phyloP scores from a whole-genome alignment of 805 yeast species.

The Yarrowia keelungensis region DNA sequence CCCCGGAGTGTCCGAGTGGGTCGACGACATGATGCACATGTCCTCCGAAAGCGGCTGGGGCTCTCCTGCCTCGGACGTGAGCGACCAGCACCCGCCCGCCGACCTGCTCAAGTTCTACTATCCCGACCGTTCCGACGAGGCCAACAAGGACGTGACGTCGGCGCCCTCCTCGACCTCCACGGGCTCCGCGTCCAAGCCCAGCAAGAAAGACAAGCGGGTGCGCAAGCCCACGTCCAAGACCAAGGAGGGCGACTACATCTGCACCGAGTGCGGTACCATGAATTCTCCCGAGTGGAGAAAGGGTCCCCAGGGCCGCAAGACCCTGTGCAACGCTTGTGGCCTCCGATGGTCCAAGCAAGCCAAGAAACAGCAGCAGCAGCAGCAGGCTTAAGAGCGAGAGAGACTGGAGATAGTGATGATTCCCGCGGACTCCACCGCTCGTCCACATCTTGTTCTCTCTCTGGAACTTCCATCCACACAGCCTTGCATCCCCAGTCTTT shows the following conservation, averaged over 20 bases:
- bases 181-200: neutral
- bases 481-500: too few species aligned
- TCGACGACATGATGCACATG: slow-evolving; percentile 30
- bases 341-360: slow-evolving; percentile 56
- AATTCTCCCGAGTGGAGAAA: slow-evolving; percentile 93
- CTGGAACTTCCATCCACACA: too few species aligned
- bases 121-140: slow-evolving; percentile 10
- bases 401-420: too few species aligned
- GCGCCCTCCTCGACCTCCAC: neutral
- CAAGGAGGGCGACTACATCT: slow-evolving; percentile 47
- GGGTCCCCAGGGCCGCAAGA: slow-evolving; percentile 84
- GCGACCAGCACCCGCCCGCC: neutral
- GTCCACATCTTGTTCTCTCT: too few species aligned
- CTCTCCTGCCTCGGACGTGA: slow-evolving; percentile 16
- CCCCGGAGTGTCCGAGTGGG: slow-evolving; percentile 30
- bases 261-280: slow-evolving; percentile 74
- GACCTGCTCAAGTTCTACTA: slow-evolving; percentile 32
- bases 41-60: slow-evolving; percentile 27
- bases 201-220: slow-evolving; percentile 21
- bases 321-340: slow-evolving; percentile 93
- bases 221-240: slow-evolving; percentile 30
- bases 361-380: slow-evolving; percentile 38
- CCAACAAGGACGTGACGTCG: neutral
- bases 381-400: neutral
- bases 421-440: too few species aligned